These are phyloP conservation scores for Aspergillaceae sp. DNA, from an alignment of 2,329 filamentous ascomycete genomes.

Conservation along the genomic window DNA sequence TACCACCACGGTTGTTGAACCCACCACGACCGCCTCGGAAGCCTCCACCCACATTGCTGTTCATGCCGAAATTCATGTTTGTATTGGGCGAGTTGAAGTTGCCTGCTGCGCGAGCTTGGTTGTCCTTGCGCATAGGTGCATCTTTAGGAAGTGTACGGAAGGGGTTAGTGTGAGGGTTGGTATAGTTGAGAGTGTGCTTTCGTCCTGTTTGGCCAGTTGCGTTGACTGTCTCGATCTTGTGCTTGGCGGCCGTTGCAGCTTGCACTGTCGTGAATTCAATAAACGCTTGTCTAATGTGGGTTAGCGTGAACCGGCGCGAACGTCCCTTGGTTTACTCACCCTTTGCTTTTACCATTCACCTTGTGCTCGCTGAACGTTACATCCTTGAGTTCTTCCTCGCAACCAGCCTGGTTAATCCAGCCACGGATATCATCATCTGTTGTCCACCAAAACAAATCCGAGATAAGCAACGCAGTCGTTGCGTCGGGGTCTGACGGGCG, in stretches of 20 bases:
- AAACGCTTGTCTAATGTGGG: conserved; percentile 56
- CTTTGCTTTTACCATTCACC: conserved; percentile 97
- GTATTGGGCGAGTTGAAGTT: conserved; percentile 35
- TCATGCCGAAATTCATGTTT: conserved; percentile 35
- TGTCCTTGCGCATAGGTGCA: conserved; percentile 62
- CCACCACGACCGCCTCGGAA: conserved; percentile 46
- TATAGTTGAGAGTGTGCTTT: conserved; percentile 63
- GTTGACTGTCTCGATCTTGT: conserved; percentile 61
- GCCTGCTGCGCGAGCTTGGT: conserved; percentile 42
- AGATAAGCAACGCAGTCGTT: conserved; percentile 68
- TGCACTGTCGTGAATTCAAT: conserved; percentile 76
- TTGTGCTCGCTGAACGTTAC: conserved; percentile 98
- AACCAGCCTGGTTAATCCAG: conserved; percentile 70
- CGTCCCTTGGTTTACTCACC: conserved; percentile 45
- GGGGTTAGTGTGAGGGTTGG: conserved; percentile 68
- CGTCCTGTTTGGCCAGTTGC: conserved; percentile 52
- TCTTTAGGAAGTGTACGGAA: conserved; percentile 90
- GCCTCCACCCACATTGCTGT: conserved; percentile 33
- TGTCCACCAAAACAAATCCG: conserved; percentile 92
- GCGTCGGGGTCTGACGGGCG: conserved; percentile 51
- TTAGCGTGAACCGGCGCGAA: background rate
- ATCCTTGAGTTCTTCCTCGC: conserved; percentile 78
- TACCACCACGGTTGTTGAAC: conserved; percentile 19
- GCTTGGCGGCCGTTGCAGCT: conserved; percentile 77
- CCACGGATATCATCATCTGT: conserved; percentile 90